Percentiles rank a stretch among this genome's conserved stretches.
phyloP scores from a whole-genome alignment of 23 red algal species.

The Gracilariopsis chorda region DNA sequence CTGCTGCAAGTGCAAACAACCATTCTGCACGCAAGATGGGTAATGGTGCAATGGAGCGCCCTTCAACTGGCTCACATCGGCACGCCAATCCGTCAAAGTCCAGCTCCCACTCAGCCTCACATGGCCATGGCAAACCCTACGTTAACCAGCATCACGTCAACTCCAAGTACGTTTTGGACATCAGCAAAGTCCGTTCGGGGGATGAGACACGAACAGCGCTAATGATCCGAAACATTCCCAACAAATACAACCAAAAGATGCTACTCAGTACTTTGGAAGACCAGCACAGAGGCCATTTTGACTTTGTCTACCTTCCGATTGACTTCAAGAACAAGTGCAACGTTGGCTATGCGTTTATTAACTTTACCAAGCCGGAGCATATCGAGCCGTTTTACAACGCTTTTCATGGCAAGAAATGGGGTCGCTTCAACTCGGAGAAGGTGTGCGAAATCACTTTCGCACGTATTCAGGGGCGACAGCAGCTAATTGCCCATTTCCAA shows the following conservation, averaged over 20 bases:
- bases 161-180: slow-evolving; percentile 73
- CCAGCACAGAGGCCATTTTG: slow-evolving; percentile 80
- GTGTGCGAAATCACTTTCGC: slow-evolving; percentile 93
- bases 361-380: slow-evolving; percentile 70
- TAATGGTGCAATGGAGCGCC: background rate
- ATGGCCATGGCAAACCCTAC: background rate
- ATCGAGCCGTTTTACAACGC: slow-evolving; percentile 83
- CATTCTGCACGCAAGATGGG: background rate
- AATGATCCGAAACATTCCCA: slow-evolving; percentile 95
- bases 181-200: slow-evolving; percentile 75
- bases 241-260: slow-evolving; percentile 96
- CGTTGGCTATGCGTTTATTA: slow-evolving; percentile 97
- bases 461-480: slow-evolving; percentile 84
- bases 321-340: slow-evolving; percentile 96
- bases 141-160: slow-evolving; percentile 42
- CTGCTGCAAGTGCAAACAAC: background rate
- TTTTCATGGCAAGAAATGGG: slow-evolving; percentile 91
- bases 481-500: slow-evolving; percentile 88
- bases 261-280: slow-evolving; percentile 79
- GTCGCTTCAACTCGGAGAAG: slow-evolving; percentile 93
- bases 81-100: background rate
- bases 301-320: slow-evolving; percentile 96
- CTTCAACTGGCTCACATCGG: background rate
- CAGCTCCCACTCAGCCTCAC: background rate
- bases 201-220: slow-evolving; percentile 81